Percentiles rank a stretch among this genome's conserved stretches.
Evolutionary conservation across 306 rosid species (phyloP).

Genomic region (Dryas drummondii): DNA sequence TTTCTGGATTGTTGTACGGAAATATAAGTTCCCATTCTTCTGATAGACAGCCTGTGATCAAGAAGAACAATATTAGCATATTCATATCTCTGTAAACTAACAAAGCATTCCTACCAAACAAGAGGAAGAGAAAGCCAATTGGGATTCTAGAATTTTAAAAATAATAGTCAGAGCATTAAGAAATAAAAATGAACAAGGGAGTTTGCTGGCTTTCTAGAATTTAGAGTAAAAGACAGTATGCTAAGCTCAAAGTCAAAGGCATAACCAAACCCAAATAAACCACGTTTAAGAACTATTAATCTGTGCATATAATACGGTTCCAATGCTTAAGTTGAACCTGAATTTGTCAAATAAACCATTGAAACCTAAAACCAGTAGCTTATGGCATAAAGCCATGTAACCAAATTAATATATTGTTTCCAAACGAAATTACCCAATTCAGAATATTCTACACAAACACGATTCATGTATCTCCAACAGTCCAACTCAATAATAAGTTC

Average conservation of each 20-base stretch:
- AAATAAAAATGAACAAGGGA: background rate
- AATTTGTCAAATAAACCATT: background rate
- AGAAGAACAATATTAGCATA: background rate
- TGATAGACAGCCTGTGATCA: conserved; percentile 59
- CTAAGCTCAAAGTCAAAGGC: too few species aligned
- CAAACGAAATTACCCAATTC: background rate
- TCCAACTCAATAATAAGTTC: background rate
- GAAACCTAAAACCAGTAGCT: background rate
- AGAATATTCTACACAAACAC: background rate
- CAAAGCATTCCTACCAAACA: background rate
- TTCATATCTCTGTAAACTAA: background rate
- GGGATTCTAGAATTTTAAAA: background rate
- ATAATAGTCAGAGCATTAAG: background rate
- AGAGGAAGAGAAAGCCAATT: background rate
- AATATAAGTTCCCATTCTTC: conserved; percentile 63
- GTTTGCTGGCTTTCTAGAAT: background rate
- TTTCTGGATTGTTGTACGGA: conserved; percentile 56
- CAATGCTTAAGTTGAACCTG: background rate
- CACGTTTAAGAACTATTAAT: too few species aligned
- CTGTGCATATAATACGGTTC: too few species aligned
- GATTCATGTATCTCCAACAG: background rate
- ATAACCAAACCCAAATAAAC: too few species aligned
- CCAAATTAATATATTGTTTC: background rate
- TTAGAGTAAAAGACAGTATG: background rate
- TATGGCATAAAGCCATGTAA: background rate